These are phyloP conservation scores for Didymella sp. DNA, from an alignment of 2,329 filamentous ascomycete species.

Conservation along the genomic window DNA sequence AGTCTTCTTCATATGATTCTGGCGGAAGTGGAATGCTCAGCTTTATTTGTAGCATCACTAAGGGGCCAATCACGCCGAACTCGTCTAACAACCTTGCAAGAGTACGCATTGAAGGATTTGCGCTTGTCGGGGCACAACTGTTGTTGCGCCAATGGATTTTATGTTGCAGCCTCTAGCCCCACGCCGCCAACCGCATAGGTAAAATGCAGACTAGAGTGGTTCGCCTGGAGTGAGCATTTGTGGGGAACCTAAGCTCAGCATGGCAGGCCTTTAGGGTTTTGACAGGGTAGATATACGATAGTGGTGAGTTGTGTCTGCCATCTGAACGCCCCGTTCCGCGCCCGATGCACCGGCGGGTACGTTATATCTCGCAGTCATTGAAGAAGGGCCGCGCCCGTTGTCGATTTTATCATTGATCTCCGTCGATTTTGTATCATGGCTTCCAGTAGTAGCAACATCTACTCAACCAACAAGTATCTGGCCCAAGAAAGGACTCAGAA, in stretches of 20 bases:
- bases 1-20: neutral
- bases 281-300: neutral
- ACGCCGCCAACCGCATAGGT: neutral
- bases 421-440: too few relatives aligned
- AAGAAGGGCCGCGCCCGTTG: neutral
- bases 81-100: neutral
- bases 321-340: neutral
- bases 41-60: neutral
- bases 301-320: neutral
- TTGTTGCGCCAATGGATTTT: neutral
- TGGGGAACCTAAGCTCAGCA: neutral
- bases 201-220: neutral
- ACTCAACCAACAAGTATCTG: neutral
- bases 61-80: neutral
- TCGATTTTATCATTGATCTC: too few relatives aligned
- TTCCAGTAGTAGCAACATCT: neutral
- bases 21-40: neutral
- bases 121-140: neutral
- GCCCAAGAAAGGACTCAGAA: constrained; percentile 3
- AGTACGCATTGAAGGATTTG: neutral
- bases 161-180: neutral
- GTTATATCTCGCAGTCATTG: neutral
- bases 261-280: neutral
- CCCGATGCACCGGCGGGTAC: neutral
- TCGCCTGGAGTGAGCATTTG: neutral